Evolutionary conservation across 768 basidiomycete genomes (phyloP).

Genomic region (Pleurotus platypus): DNA sequence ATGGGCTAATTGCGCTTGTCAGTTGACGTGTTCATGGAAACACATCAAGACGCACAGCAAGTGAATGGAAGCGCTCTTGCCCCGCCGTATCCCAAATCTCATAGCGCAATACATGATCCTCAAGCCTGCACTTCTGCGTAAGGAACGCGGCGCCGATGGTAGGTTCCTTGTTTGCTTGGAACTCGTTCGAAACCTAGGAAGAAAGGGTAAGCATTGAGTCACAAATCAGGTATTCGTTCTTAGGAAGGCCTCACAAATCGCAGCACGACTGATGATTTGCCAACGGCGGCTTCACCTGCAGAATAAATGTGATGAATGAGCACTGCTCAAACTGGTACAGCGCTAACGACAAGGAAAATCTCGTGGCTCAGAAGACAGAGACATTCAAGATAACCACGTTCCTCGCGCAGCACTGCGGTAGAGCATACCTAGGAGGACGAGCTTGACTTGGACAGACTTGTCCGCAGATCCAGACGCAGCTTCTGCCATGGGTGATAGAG

Average conservation of each 20-base stretch:
- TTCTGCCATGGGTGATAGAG: conserved; percentile 57
- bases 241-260: conserved; percentile 70
- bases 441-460: conserved; percentile 96
- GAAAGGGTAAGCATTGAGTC: conserved; percentile 10
- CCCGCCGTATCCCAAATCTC: conserved; percentile 98
- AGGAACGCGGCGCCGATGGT: conserved; percentile 97
- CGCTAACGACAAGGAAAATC: too few species aligned
- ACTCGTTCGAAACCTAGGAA: conserved; percentile 87
- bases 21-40: conserved; percentile 11
- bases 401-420: background rate
- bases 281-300: conserved; percentile 95
- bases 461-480: conserved; percentile 70
- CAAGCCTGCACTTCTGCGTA: conserved; percentile 92
- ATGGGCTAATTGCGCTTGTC: conserved; percentile 61
- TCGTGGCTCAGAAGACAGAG: too few species aligned
- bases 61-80: conserved; percentile 96
- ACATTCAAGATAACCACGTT: background rate
- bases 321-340: too few species aligned
- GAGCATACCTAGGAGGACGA: conserved; percentile 84
- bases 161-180: conserved; percentile 98
- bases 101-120: conserved; percentile 89
- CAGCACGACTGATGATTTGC: conserved; percentile 97
- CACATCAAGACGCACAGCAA: conserved; percentile 61
- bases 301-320: conserved; percentile 2
- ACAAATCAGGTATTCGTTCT: conserved; percentile 6